Conservation (phyloP, 2,329 filamentous ascomycete genomes). For the Claviceps sorghi region DNA sequence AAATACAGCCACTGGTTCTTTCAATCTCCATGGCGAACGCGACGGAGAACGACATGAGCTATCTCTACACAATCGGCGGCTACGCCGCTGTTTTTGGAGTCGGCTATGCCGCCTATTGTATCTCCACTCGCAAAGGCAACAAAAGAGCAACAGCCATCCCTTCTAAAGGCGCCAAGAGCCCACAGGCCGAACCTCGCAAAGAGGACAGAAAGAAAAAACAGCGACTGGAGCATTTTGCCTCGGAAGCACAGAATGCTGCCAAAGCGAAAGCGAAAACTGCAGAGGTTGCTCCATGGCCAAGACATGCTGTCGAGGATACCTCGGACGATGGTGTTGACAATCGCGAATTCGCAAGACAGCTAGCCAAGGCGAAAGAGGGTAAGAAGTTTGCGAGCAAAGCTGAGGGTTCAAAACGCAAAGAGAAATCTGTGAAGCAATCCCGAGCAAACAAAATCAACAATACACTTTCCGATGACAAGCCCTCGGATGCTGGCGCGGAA, state of each 20-base stretch:
- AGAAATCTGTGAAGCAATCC: conserved; percentile 57
- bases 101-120: conserved; percentile 21
- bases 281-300: conserved; percentile 3
- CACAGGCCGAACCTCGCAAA: conserved; percentile 21
- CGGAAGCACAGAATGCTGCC: conserved; percentile 20
- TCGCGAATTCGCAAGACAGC: conserved; percentile 61
- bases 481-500: conserved; percentile 51
- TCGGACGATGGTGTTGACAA: conserved; percentile 50
- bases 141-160: conserved; percentile 15
- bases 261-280: conserved; percentile 23
- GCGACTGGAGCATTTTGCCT: conserved; percentile 26
- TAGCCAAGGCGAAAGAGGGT: conserved; percentile 57
- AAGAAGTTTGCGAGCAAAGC: conserved; percentile 41
- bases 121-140: conserved; percentile 21
- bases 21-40: conserved; percentile 10
- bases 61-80: conserved; percentile 22
- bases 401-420: conserved; percentile 45
- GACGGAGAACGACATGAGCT: conserved; percentile 20
- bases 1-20: not conserved
- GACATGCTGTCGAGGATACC: conserved; percentile 21
- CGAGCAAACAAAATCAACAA: conserved; percentile 39
- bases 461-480: conserved; percentile 27
- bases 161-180: conserved; percentile 16
- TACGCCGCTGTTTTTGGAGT: conserved; percentile 23
- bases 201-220: conserved; percentile 32